Evolutionary conservation across 495 filamentous ascomycete species (phyloP).

Genomic region (Daldinia bambusicola): DNA sequence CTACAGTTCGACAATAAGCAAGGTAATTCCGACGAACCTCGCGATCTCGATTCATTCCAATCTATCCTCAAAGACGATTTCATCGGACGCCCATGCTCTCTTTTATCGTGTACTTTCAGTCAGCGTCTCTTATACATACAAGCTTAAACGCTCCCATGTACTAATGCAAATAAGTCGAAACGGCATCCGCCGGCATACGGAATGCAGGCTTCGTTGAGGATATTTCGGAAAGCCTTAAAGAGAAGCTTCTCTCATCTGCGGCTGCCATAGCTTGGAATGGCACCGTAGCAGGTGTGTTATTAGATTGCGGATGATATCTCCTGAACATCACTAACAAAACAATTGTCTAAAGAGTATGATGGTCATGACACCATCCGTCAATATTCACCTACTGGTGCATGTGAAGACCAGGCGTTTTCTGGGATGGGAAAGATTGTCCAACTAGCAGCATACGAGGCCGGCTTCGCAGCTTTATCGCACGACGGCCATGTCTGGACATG

Average conservation of each 20-base stretch:
- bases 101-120: slow-evolving; percentile 56
- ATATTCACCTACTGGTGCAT: slow-evolving; percentile 36
- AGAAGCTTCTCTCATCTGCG: slow-evolving; percentile 31
- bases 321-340: slow-evolving; percentile 12
- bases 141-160: not conserved
- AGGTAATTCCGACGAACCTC: slow-evolving; percentile 43
- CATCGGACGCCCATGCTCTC: slow-evolving; percentile 45
- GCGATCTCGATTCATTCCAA: slow-evolving; percentile 55
- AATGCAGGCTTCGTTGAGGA: slow-evolving; percentile 41
- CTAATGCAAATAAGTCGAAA: slow-evolving; percentile 44
- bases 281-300: slow-evolving; percentile 38
- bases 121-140: slow-evolving; percentile 20
- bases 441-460: slow-evolving; percentile 60
- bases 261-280: slow-evolving; percentile 52
- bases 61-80: slow-evolving; percentile 48
- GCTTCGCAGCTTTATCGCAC: slow-evolving; percentile 62
- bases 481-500: slow-evolving; percentile 66
- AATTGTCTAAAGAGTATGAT: slow-evolving; percentile 39
- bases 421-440: slow-evolving; percentile 50
- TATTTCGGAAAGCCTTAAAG: slow-evolving; percentile 13
- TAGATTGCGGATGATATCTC: not conserved
- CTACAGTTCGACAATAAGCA: slow-evolving; percentile 48
- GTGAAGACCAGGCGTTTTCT: slow-evolving; percentile 31
- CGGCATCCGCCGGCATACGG: slow-evolving; percentile 35
- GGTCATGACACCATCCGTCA: slow-evolving; percentile 37